Evolutionary conservation across 2,329 filamentous ascomycete genomes (phyloP).

Genomic region (Cryoendolithus antarcticus): DNA sequence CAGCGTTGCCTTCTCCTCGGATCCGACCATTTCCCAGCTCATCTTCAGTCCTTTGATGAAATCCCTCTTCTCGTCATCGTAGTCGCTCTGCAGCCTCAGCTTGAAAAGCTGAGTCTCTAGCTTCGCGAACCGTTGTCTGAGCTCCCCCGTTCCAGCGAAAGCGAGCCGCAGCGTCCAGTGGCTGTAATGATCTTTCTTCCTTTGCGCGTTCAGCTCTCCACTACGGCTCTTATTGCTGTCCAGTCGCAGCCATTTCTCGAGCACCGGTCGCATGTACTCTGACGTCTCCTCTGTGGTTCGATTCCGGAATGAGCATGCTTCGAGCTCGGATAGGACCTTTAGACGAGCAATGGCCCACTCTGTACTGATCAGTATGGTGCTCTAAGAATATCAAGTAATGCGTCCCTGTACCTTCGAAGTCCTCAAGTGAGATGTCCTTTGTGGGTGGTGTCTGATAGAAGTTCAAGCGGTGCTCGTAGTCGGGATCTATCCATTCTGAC

Average conservation of each 20-base stretch:
- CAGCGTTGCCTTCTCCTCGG: constrained; percentile 64
- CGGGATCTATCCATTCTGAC: constrained; percentile 60
- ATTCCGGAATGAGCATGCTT: constrained; percentile 93
- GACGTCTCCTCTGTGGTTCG: constrained; percentile 70
- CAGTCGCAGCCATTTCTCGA: constrained; percentile 78
- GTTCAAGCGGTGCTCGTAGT: constrained; percentile 79
- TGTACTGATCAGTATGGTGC: no score
- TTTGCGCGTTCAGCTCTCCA: constrained; percentile 51
- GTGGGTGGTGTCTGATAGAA: constrained; percentile 84
- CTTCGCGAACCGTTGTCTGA: constrained; percentile 72
- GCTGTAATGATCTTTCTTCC: constrained; percentile 92
- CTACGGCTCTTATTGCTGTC: constrained; percentile 58
- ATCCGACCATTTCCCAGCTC: constrained; percentile 70
- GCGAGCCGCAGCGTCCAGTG: constrained; percentile 94
- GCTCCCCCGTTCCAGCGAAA: constrained; percentile 81
- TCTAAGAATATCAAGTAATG: no score
- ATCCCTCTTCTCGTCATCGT: constrained; percentile 54
- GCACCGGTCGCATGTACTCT: constrained; percentile 69
- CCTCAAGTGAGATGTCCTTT: constrained; percentile 85
- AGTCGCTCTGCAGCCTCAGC: constrained; percentile 67
- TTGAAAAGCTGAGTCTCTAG: constrained; percentile 85
- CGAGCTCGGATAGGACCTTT: constrained; percentile 75
- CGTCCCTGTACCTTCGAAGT: no score
- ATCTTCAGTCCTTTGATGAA: constrained; percentile 71
- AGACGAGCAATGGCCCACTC: constrained; percentile 95